These are phyloP conservation scores for Aureobasidium sp. DNA, from an alignment of 2,329 filamentous ascomycete genomes.

Conservation along the genomic window DNA sequence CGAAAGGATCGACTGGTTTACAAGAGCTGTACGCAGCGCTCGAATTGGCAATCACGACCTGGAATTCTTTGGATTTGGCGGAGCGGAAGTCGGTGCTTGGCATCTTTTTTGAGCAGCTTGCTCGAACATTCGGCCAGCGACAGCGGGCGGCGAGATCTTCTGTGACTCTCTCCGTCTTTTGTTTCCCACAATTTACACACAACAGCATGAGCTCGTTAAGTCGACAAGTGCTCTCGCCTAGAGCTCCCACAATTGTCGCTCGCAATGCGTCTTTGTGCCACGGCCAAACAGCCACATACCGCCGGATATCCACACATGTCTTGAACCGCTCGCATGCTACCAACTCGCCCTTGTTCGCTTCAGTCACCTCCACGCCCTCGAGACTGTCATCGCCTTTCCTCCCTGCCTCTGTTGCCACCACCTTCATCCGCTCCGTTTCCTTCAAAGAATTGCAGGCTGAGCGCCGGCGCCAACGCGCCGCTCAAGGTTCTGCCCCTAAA, in stretches of 20 bases:
- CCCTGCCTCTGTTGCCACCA: conserved; percentile 37
- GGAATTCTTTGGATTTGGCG: neutral
- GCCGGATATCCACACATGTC: conserved; percentile 35
- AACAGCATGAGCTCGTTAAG: conserved; percentile 40
- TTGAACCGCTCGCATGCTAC: neutral
- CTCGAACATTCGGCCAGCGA: neutral
- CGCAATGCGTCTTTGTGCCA: conserved; percentile 34
- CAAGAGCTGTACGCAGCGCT: neutral
- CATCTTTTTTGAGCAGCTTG: neutral
- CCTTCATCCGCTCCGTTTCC: conserved; percentile 38
- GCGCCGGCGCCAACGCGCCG: conserved; percentile 30
- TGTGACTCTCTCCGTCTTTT: neutral
- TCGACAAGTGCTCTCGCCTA: conserved; percentile 28
- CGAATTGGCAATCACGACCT: neutral
- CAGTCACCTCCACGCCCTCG: conserved; percentile 22
- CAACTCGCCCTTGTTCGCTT: conserved; percentile 19
- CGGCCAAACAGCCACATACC: conserved; percentile 42
- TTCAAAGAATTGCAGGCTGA: conserved; percentile 34
- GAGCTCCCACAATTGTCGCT: conserved; percentile 34
- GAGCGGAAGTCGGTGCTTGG: neutral
- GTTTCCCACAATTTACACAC: conserved; percentile 1
- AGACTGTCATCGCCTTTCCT: conserved; percentile 39
- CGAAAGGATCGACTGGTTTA: neutral
- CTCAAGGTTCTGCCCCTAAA: conserved; percentile 30
- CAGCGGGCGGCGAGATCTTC: neutral